phyloP scores from a whole-genome alignment of 2,329 filamentous ascomycete genomes.

The Clathrospora elynae region DNA sequence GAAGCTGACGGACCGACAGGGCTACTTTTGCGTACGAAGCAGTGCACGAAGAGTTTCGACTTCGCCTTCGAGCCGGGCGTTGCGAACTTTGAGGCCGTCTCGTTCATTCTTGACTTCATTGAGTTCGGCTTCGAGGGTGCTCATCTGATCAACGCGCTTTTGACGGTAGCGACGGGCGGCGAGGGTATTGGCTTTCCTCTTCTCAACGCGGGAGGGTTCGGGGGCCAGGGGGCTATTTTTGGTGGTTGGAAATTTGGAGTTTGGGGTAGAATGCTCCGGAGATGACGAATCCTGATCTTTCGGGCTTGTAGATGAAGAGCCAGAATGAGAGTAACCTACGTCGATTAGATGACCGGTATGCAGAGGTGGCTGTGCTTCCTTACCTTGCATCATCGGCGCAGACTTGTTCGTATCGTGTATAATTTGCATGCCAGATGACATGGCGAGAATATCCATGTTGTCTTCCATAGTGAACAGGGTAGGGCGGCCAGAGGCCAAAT shows the following conservation, averaged over 20 bases:
- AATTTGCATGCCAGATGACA: conserved; percentile 22
- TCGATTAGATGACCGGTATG: conserved; percentile 16
- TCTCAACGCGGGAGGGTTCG: conserved; percentile 48
- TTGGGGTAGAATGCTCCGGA: conserved; percentile 30
- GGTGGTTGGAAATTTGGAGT: conserved; percentile 29
- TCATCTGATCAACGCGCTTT: conserved; percentile 70
- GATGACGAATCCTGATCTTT: conserved; percentile 32
- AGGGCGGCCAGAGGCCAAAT: conserved; percentile 22
- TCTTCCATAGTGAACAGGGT: conserved; percentile 19
- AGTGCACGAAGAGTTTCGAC: conserved; percentile 62
- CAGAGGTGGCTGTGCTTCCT: background rate
- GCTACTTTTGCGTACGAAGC: conserved; percentile 50
- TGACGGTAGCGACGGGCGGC: conserved; percentile 75
- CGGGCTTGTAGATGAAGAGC: conserved; percentile 35
- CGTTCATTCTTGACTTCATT: conserved; percentile 64
- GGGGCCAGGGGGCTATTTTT: conserved; percentile 28
- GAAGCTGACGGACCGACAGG: conserved; percentile 22
- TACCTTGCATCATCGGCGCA: conserved; percentile 37
- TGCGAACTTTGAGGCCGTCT: conserved; percentile 65
- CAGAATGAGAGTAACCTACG: conserved; percentile 33
- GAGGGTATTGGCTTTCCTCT: conserved; percentile 71
- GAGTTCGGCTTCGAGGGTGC: conserved; percentile 64
- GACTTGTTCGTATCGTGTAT: conserved; percentile 26
- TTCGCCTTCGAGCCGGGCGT: conserved; percentile 70
- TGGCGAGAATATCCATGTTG: conserved; percentile 22